Base-by-base conservation (phyloP, 805 yeast genomes). In the Phaffomyces thermotolerans region DNA sequence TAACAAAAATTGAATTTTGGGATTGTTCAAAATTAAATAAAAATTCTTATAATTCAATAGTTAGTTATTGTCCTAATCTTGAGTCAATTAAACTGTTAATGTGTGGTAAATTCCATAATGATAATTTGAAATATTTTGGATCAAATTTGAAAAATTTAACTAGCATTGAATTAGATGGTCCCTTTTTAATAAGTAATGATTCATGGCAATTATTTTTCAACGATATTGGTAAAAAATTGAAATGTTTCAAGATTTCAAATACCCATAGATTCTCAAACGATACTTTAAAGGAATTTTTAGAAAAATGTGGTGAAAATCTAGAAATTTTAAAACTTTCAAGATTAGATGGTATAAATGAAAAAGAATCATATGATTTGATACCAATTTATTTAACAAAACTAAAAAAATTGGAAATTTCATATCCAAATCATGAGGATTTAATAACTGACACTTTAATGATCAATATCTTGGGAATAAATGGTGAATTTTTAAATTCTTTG, bases 91-190 rank as follows among this genome's bases (percentile, higher is more conserved):
- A 81, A 0, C 66, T 93, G 37, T 78, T 79, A 46, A 91, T 90
- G 97, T 91, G 98, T 68, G 99, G 99, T 5, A 90, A 85, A 52
- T 65, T 93, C 34, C 88, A 84, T 53, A 85, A 85, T 58, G 89
- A 82, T 49, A 82, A 84, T 45, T 60, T 93, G 46, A 58, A 68
- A 15, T 84, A 87, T 57, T 77, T 75, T 47, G 73, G 76, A 5
- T 66, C 76, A 9, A 81, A 85, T 49, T 66, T 91, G 35, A 64
- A 65, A 0, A 63, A 73, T 27, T 66, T 93, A 38, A 67, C 61
- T 14, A 68, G 75, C 13, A 44, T 91, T 8, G 66, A 73, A n/a
- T 64, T 93, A 32, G 90, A 91, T 61, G 99, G 99, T 0, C 88
- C 97, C 0, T 93, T 93, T 58, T 65, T 93, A 51, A 81, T 93